Evolutionary conservation across 805 yeast species (phyloP).

Genomic region (Torulaspora maleeae): DNA sequence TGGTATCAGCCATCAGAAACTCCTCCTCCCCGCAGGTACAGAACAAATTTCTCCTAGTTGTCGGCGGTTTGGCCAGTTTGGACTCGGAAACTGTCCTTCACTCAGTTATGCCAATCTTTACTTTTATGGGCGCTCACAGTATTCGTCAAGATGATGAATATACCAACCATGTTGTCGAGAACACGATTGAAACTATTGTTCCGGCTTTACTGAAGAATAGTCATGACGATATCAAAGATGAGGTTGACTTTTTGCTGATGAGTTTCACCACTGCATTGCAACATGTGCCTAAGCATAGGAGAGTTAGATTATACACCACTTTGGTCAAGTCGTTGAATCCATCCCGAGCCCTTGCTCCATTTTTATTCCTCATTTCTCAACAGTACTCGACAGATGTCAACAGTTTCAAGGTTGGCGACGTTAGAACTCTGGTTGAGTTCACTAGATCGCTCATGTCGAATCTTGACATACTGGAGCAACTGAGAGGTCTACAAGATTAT

Average conservation of each 20-base stretch:
- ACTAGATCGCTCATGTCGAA: conserved; percentile 61
- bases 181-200: conserved; percentile 81
- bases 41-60: conserved; percentile 75
- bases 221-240: conserved; percentile 45
- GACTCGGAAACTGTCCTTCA: conserved; percentile 90
- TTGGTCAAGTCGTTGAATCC: conserved; percentile 72
- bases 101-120: conserved; percentile 98
- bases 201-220: conserved; percentile 70
- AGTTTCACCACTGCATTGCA: conserved; percentile 92
- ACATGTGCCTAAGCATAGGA: conserved; percentile 94
- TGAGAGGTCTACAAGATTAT: conserved; percentile 49
- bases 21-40: conserved; percentile 93
- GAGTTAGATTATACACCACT: conserved; percentile 78
- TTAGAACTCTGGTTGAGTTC: conserved; percentile 66
- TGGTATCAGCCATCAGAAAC: conserved; percentile 85
- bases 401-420: conserved; percentile 60
- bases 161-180: conserved; percentile 86
- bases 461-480: conserved; percentile 64
- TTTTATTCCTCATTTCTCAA: conserved; percentile 74
- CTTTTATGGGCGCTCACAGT: conserved; percentile 98
- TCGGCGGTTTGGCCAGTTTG: conserved; percentile 80
- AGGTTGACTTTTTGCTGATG: conserved; percentile 76
- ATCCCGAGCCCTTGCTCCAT: conserved; percentile 58
- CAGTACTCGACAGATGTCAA: conserved; percentile 56
- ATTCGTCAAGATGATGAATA: conserved; percentile 95